Evolutionary conservation across 306 rosid species (phyloP), one percentile per base, ranked within the genome.

Genomic region (Cicer judaicum): DNA sequence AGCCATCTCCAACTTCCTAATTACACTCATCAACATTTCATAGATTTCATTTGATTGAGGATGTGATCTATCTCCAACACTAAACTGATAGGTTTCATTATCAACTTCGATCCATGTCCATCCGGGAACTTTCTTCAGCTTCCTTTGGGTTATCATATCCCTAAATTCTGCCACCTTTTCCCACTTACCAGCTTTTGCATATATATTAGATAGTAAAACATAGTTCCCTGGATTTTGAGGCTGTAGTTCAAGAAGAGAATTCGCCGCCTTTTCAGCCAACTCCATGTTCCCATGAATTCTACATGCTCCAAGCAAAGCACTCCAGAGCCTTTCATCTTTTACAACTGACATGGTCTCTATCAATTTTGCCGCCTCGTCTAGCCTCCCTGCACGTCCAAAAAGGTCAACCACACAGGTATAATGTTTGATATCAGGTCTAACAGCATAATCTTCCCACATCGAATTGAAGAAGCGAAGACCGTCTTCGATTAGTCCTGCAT

Each of bases 321-420:
- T 81, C 96, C 96, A 90, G 46, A 92, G 78, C 24, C 83, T 82
- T 73, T 92, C 94, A 12, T 86, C 91, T 80, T 86, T 92, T 80
- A 86, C 88, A 29, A 81, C 77, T 9, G 74, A 50, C 87, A 82
- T 84, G 16, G 85, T 68, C 79, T 86, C 91, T 1, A 84, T 85
- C 84, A 92, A 55, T 56, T 76, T 80, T 41, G 77, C 19, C 13
- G 96, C 98, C 78, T 92, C 91, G 10, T 90, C 87, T 8, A 92
- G 81, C 82, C 86, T 87, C 46, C 98, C 93, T 0, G 93, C 91
- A 24, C 93, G 92, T 59, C 98, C 98, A 5, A 90, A 70, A 54
- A 92, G 93, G 79, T 88, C 97, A n/a, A 90, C 90, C 84, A 87
- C 74, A 63, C 98, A 90, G 13, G 98, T 90, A 42, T 90, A 86